Conservation (phyloP, 495 filamentous ascomycete genomes). For the Margaritispora aquatica region DNA sequence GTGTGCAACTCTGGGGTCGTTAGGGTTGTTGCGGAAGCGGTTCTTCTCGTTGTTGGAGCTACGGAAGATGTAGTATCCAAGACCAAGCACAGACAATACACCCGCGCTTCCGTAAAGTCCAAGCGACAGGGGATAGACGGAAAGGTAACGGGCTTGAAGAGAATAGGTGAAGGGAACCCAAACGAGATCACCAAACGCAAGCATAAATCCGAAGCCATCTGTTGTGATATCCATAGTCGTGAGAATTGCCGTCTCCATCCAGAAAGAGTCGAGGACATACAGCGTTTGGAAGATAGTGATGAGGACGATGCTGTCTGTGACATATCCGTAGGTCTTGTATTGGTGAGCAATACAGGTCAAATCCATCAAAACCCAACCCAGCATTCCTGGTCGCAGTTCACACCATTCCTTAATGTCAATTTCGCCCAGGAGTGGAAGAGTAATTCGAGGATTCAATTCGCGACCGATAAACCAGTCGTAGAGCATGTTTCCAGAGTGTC, state of each 20-base stretch:
- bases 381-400: conserved; percentile 86
- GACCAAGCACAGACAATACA: conserved; percentile 56
- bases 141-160: conserved; percentile 81
- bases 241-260: conserved; percentile 85
- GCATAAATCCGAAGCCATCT: conserved; percentile 95
- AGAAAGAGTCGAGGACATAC: conserved; percentile 82
- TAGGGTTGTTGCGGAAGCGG: conserved; percentile 80
- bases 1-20: conserved; percentile 72
- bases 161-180: conserved; percentile 93
- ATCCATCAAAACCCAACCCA: conserved; percentile 86
- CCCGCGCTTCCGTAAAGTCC: conserved; percentile 55
- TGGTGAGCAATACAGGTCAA: conserved; percentile 82
- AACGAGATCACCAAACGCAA: conserved; percentile 88
- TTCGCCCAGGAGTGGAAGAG: conserved; percentile 68
- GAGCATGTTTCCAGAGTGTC: conserved; percentile 74
- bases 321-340: conserved; percentile 71
- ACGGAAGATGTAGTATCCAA: conserved; percentile 88
- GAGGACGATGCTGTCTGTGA: conserved; percentile 85
- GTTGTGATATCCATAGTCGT: conserved; percentile 95
- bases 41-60: conserved; percentile 91
- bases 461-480: conserved; percentile 98
- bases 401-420: conserved; percentile 89
- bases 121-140: conserved; percentile 72
- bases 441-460: conserved; percentile 88
- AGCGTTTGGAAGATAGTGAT: conserved; percentile 71